Evolutionary conservation across 441 rosid genomes (phyloP), one percentile per base, ranked within the genome.

Genomic region (Aquilaria agallochum): DNA sequence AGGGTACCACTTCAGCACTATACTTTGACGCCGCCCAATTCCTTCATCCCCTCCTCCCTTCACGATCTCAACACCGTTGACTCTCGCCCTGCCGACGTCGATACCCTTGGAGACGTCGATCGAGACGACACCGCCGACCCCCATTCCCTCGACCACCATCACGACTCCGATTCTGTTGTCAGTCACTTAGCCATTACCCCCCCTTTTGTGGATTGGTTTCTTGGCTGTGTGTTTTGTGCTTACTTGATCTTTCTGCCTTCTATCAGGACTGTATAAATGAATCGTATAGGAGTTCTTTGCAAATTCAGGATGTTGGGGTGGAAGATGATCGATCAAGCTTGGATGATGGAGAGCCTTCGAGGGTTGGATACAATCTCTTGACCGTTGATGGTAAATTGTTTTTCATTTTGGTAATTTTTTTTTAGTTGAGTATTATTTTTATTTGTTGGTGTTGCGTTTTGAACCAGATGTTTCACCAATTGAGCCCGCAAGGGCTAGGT

Each of bases 11-110:
- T 80, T 7, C 91, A 83, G 59, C 88, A 81, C 58, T 93, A 85
- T 78, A 77, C 79, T 73, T 71, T 90, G 77, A 77, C 84, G 72
- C 78, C 95, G 13, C 75, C 87, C 50, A 79, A 66, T 76, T 86
- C 95, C 33, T 88, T 80, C 74, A 80, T 78, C 56, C 66, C 67
- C 10, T 66, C 49, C 64, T 86, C 97, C 52, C 82, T 86, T 12
- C 87, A 88, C 60, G 96, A 88, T 67, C 97, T 90, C 75, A 88
- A 90, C 73, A 68, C 88, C 59, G 88, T 79, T 55, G 92, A 81
- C 57, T 77, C 85, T 47, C 80, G 80, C 4, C 66, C 80, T 36
- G 56, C 74, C 34, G 81, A 78, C 47, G 72, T 81, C 49, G 83
- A 77, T 32, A 68, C 62, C 55, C 71, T 83, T 27, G 74, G 68